These are phyloP conservation scores for carrot (Daucus carota) DNA, from an alignment of 129 eudicot species.

Conservation along the genomic window DH1_v3.0 NC_030384.2:19525001-19525500, in stretches of 20 bases:
- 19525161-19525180: no score
- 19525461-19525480: background rate
- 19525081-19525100: no score
- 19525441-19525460: no score
- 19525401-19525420: no score
- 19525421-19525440: background rate
- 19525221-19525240: background rate
- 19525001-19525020: no score
- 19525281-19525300: background rate
- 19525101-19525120: background rate
- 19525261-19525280: background rate
- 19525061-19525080: no score
- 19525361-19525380: background rate
- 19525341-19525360: background rate
- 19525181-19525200: background rate
- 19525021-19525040: background rate
- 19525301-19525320: background rate
- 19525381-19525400: background rate
- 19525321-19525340: background rate
- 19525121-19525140: conserved; percentile 9
- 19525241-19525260: no score
- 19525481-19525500: background rate
- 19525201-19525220: conserved; percentile 2
- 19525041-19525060: background rate
- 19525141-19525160: background rate